These are phyloP conservation scores for Otatea glauca DNA, from an alignment of 176 grass and related monocot genomes.

Conservation along the genomic window DNA sequence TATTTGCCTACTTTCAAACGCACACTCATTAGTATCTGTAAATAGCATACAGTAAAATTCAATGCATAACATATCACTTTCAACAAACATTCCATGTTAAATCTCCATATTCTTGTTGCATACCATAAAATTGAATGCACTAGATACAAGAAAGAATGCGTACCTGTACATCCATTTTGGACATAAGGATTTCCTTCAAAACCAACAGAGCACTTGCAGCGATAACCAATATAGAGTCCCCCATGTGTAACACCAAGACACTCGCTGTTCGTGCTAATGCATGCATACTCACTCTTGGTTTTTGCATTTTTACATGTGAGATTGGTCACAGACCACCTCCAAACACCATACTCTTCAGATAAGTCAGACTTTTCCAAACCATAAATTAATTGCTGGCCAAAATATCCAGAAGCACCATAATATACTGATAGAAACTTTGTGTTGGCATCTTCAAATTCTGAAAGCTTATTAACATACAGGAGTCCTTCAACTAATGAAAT, in stretches of 20 bases:
- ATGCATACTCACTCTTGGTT: conserved; percentile 12
- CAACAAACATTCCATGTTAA: not conserved
- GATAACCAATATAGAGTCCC: conserved; percentile 40
- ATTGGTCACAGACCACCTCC: conserved; percentile 37
- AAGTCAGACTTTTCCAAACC: conserved; percentile 36
- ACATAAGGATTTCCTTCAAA: conserved; percentile 60
- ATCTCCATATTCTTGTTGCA: not conserved
- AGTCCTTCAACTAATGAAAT: conserved; percentile 46
- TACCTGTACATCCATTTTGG: conserved; percentile 52
- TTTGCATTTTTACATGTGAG: conserved; percentile 41
- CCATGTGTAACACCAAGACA: conserved; percentile 40
- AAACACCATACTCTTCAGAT: conserved; percentile 38
- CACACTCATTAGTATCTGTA: not conserved
- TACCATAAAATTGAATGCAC: too few species aligned
- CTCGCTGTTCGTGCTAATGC: conserved; percentile 40
- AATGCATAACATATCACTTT: not conserved
- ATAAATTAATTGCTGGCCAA: conserved; percentile 45
- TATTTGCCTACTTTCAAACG: conserved; percentile 12
- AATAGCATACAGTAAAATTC: not conserved
- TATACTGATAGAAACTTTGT: conserved; percentile 42
- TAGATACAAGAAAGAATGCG: not conserved
- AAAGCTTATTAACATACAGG: conserved; percentile 44
- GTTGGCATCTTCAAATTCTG: conserved; percentile 28
- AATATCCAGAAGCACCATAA: conserved; percentile 46
- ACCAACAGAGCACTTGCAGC: conserved; percentile 48